Evolutionary conservation across 257 asterid genomes (phyloP), one percentile per base, ranked within the genome.

Genomic region (Jasminum sambac): DNA sequence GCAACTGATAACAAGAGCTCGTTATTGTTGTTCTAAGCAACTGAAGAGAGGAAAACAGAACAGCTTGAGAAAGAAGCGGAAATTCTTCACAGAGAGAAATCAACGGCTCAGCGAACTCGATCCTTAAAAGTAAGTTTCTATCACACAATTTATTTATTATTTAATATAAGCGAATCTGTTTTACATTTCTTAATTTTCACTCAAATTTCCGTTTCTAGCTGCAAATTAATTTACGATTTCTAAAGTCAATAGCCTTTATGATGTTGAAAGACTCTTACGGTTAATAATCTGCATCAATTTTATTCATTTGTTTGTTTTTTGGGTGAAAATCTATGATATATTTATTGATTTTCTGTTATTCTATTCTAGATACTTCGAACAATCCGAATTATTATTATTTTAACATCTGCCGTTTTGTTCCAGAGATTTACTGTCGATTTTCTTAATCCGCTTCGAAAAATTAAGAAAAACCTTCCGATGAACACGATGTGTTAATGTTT

Each of bases 1-100:
- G 19, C 43, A 1, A 39, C 69, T 58, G 17, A 38, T 9, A 66
- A 75, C 60, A 41, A 19, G 14, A 52, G 69, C 64, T 40, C 3
- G 10, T 48, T 17, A 34, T 67, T 34, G 36, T 64, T 13, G 39
- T 66, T 55, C 77, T 8, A 11, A 57, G 72, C 71, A 66, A 59
- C 38, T 43, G 36, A 37, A 24, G 5, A 5, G 6, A 12, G 48
- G 4, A 42, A 10, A 9, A 5, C 11, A 8, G 19, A 23, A 26
- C 23, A 19, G 34, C 62, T 26, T 21, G 36, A 30, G 16, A 24
- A 30, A 10, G 34, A 55, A 55, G 6, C 62, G 9, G 34, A 23
- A 10, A 55, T 8, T 4, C 5, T 17, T 52, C 8, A 52, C 30
- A 3, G 61, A 9, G 61, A 52, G 30, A 52, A 52, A 21, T 13